Base-by-base conservation (phyloP, 495 filamentous ascomycete genomes). In the Cercophora newfieldiana region DNA sequence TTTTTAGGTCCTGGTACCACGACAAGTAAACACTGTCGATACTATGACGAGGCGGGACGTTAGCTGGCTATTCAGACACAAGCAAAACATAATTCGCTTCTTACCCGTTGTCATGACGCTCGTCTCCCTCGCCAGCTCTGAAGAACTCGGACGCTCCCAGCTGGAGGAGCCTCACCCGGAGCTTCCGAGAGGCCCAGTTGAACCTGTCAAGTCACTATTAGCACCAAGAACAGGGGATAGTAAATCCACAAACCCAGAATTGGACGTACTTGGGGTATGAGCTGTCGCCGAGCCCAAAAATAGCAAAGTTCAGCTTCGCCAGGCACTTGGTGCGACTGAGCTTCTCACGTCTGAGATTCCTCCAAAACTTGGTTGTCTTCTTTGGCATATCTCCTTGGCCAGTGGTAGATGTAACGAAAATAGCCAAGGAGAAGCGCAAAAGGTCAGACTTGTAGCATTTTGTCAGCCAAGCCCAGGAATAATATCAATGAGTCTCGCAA, bases 251-350 rank as follows among this genome's bases (percentile, higher is more conserved):
- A n/a, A n/a, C n/a, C n/a, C n/a, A n/a, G 5, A 14, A 54, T 25
- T 10, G 19, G 22, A 53, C 71, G 49, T 82, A 94, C 90, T 94
- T 92, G 4, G 88, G 85, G 84, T 99, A 99, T 2, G 92, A 95
- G 69, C 89, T 96, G 77, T 99, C 94, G 1, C 95, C 95, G 18
- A 97, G 83, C 6, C 95, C 96, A 82, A 99, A 97, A 0, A 87
- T 89, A 19, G 91, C 86, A 76, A 97, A 97, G 0, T 81, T 80
- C 21, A 96, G 79, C 24, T 81, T 79, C 19, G 77, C 70, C 50
- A 99, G 80, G 69, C 86, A 94, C 59, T 85, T 87, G 22, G 85
- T 78, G 29, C 88, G 86, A 51, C 88, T 87, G 30, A 99, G 85
- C 68, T 87, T 90, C 72, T 90, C 91, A 50, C 91, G 82, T 25